A percentile compares a stretch with the other conserved stretches of the same genome.
phyloP scores from a whole-genome alignment of 495 filamentous ascomycete genomes.

The Margaritispora aquatica region DNA sequence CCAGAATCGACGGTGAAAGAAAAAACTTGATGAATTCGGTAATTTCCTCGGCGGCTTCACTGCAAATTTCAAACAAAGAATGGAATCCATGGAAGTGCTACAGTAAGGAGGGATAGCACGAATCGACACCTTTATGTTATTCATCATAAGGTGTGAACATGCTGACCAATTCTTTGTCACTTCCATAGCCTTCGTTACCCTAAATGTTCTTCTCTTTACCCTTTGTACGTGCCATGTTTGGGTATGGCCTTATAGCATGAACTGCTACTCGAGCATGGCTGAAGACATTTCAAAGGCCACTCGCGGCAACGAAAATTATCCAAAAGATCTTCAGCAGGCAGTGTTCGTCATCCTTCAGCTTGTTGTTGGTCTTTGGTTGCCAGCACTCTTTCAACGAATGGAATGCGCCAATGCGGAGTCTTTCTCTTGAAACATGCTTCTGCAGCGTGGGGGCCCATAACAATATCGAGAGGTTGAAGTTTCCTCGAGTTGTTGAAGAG shows the following conservation, averaged over 20 bases:
- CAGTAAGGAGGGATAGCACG: neutral
- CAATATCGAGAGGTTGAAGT: neutral
- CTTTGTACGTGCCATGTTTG: neutral
- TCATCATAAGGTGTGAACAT: neutral
- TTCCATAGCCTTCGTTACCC: neutral
- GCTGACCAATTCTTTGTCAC: too few species aligned
- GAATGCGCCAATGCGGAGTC: slow-evolving; percentile 4
- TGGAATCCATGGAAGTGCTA: neutral
- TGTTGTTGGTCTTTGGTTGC: neutral
- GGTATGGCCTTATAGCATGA: neutral
- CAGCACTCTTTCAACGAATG: neutral
- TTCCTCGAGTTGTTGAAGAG: too few species aligned
- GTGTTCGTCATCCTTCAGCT: neutral
- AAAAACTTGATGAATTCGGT: neutral
- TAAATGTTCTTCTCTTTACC: too few species aligned
- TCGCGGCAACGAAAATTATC: neutral
- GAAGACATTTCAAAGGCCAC: slow-evolving; percentile 1
- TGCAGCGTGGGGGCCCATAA: slow-evolving; percentile 5
- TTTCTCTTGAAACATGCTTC: slow-evolving; percentile 4
- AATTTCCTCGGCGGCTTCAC: neutral
- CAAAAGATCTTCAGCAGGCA: neutral
- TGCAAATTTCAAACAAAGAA: neutral
- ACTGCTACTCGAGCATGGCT: neutral
- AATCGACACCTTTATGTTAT: neutral
- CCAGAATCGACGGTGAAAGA: neutral